phyloP scores from a whole-genome alignment of 1,284 basidiomycete genomes.

The Entoloma clypeatum region DNA sequence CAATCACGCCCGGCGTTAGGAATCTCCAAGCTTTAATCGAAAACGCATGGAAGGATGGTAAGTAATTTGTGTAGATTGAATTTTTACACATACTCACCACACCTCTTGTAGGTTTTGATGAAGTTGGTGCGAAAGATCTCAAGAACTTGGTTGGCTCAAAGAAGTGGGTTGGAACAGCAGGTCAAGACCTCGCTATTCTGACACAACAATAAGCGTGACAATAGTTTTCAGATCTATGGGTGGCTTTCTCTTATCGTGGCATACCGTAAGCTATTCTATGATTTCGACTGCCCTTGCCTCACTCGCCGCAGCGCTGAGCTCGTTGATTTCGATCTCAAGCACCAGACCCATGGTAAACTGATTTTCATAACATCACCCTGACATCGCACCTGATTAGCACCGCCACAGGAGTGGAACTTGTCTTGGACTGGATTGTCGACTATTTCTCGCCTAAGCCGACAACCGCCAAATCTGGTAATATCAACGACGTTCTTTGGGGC shows the following conservation, averaged over 20 bases:
- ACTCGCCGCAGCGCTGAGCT: slow-evolving; percentile 46
- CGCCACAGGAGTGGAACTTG: slow-evolving; percentile 33
- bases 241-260: slow-evolving; percentile 67
- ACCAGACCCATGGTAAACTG: slow-evolving; percentile 36
- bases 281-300: background rate
- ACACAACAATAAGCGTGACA: slow-evolving; percentile 5
- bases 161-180: slow-evolving; percentile 80
- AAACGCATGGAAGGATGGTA: slow-evolving; percentile 71
- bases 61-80: slow-evolving; percentile 2
- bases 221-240: slow-evolving; percentile 50
- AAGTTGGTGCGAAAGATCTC: slow-evolving; percentile 60
- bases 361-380: background rate
- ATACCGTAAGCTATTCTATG: slow-evolving; percentile 58
- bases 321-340: slow-evolving; percentile 55
- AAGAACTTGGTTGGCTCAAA: slow-evolving; percentile 57
- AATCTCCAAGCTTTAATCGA: slow-evolving; percentile 78
- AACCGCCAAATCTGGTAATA: slow-evolving; percentile 28
- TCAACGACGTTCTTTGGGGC: slow-evolving; percentile 45
- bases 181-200: slow-evolving; percentile 33
- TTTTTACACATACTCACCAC: background rate
- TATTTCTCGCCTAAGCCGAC: slow-evolving; percentile 52
- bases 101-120: slow-evolving; percentile 62
- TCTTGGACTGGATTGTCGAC: slow-evolving; percentile 63
- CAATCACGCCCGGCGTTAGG: slow-evolving; percentile 62
- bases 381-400: slow-evolving; percentile 7